Evolutionary conservation across 106 monocot genomes (phyloP), one percentile per base, ranked within the genome.

Genomic region (Phalaenopsis aphrodite): DNA sequence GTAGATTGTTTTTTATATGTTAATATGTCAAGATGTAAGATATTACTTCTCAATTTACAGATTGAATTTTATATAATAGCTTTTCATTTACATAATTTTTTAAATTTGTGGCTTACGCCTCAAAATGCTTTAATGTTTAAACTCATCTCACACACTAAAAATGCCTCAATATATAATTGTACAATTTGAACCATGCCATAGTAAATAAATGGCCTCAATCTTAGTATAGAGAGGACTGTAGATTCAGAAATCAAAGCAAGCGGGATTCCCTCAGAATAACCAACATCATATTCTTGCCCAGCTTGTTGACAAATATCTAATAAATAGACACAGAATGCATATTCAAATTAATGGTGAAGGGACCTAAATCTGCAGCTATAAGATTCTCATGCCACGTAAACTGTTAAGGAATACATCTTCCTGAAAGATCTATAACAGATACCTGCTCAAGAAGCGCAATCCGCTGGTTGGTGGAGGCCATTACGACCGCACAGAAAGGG

Each of bases 401-500:
- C 46, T 49, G 76, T 76, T 75, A 18, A 9, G 75, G 14, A 75
- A 41, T 9, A 23, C 24, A 23, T 66, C 9, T 24, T 24, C 30
- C 30, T 24, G 4, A 69, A 76, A 52, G 30, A 12, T 47, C 23
- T 12, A 30, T 18, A 24, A 24, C 8, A 12, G 24, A 52, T 48
- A 94, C 98, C 94, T 92, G 94, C 73, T 87, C 87, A 30, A 95
- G 85, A 3, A 99, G 91, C 42, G 82, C 87, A 39, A 95, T 93
- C 69, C 91, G 84, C 75, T 93, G 89, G 81, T 95, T 91, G 3
- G 88, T 80, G 4, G 95, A 81, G 0, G 95, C 85, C 91, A 91
- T 90, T 56, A 95, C 99, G 16, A 95, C 82, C 3, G 93, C 99
- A 72, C 95, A 99, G 78, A 93, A 99, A 30, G 99, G 99, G 75